Conservation (phyloP, 441 rosid species). For the Eutrema salsugineum region DNA sequence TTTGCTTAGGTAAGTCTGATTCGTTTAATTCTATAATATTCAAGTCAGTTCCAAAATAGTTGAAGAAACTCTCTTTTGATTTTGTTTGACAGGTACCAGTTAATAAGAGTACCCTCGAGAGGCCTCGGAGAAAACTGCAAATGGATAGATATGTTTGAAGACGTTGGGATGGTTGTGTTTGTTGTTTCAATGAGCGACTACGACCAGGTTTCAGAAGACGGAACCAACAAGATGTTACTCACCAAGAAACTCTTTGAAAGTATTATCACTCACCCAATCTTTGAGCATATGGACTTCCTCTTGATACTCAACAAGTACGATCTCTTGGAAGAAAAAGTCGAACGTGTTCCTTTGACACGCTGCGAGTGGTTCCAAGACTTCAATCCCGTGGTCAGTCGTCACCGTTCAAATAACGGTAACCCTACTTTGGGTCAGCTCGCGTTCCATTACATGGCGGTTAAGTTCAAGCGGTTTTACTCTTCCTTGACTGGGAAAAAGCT, state of each 20-base stretch:
- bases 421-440: slow-evolving; percentile 85
- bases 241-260: slow-evolving; percentile 82
- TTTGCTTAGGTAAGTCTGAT: slow-evolving; percentile 57
- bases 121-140: slow-evolving; percentile 94
- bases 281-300: slow-evolving; percentile 89
- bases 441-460: slow-evolving; percentile 75
- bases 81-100: slow-evolving; percentile 66
- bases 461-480: slow-evolving; percentile 82
- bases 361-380: slow-evolving; percentile 97
- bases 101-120: slow-evolving; percentile 79
- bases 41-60: not conserved
- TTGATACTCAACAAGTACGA: slow-evolving; percentile 83
- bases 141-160: slow-evolving; percentile 99
- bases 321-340: slow-evolving; percentile 79
- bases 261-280: slow-evolving; percentile 78
- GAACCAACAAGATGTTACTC: slow-evolving; percentile 70
- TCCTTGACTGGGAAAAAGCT: slow-evolving; percentile 75
- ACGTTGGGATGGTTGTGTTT: slow-evolving; percentile 85
- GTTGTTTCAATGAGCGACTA: slow-evolving; percentile 84
- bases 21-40: not conserved
- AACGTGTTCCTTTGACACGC: slow-evolving; percentile 53
- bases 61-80: not conserved
- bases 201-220: slow-evolving; percentile 59
- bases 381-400: slow-evolving; percentile 67
- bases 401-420: slow-evolving; percentile 53